Evolutionary conservation across 345 rosid species (phyloP).

Genomic region (Citrus hindsii): DNA sequence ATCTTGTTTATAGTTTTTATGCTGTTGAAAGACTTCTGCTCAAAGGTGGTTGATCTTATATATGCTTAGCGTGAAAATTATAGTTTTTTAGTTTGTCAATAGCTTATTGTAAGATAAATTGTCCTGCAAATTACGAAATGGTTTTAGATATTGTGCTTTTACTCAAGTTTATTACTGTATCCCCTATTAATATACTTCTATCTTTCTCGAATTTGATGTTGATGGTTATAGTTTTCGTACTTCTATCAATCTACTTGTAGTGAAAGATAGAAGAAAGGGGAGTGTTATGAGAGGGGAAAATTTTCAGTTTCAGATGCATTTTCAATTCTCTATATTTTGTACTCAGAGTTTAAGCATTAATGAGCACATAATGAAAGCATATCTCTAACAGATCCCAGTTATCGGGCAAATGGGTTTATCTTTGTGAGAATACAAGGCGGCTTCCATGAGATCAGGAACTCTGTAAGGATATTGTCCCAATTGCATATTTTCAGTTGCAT

Average conservation of each 20-base stretch:
- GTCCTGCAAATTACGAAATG: not conserved
- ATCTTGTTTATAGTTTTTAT: not conserved
- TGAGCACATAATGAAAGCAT: slow-evolving; percentile 7
- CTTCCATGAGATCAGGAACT: slow-evolving; percentile 93
- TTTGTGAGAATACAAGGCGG: slow-evolving; percentile 98
- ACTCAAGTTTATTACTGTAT: not conserved
- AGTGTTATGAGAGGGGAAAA: not conserved
- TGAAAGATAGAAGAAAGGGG: not conserved
- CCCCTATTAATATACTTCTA: not conserved
- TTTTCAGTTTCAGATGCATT: not conserved
- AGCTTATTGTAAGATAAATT: not conserved
- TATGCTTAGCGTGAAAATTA: not conserved
- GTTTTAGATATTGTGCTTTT: not conserved
- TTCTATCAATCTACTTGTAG: not conserved
- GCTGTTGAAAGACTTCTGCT: not conserved
- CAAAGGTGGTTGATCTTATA: not conserved
- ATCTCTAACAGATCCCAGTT: slow-evolving; percentile 50
- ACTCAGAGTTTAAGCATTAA: not conserved
- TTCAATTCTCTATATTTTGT: not conserved
- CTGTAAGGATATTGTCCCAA: slow-evolving; percentile 50
- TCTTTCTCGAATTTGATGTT: not conserved
- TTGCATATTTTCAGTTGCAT: not conserved
- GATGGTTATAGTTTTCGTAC: not conserved
- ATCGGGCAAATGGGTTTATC: slow-evolving; percentile 61
- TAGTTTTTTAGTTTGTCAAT: not conserved